Percentiles rank a stretch among this genome's conserved stretches.
These are phyloP conservation scores for Suillus subalutaceus DNA, from an alignment of 768 basidiomycete species.

Conservation along the genomic window DNA sequence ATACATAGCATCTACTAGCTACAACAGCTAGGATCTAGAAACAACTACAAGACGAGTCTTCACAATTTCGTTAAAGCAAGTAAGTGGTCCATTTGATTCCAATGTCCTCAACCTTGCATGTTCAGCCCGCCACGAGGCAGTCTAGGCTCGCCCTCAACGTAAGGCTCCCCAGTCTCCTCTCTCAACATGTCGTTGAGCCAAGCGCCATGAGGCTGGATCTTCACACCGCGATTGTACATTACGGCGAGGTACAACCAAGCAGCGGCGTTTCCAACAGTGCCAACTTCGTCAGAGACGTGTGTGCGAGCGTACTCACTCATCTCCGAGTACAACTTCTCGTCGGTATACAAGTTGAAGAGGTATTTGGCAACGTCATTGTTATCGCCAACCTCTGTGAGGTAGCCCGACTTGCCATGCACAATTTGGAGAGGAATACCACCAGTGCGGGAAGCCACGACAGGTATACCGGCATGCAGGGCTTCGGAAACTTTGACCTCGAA, in stretches of 20 bases:
- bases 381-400: constrained; percentile 77
- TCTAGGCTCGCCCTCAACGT: constrained; percentile 67
- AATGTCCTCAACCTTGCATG: constrained; percentile 51
- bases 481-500: constrained; percentile 98
- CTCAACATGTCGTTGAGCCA: constrained; percentile 86
- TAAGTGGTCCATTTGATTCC: background rate
- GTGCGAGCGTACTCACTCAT: constrained; percentile 71
- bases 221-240: constrained; percentile 76
- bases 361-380: constrained; percentile 74
- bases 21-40: constrained; percentile 3
- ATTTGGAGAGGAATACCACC: constrained; percentile 96
- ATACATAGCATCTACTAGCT: background rate
- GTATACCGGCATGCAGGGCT: constrained; percentile 89
- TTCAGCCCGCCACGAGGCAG: constrained; percentile 65
- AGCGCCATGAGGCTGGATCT: constrained; percentile 77
- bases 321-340: constrained; percentile 63
- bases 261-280: constrained; percentile 79
- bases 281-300: constrained; percentile 83
- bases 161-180: constrained; percentile 73
- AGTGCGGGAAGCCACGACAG: constrained; percentile 80
- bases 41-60: background rate
- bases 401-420: constrained; percentile 86
- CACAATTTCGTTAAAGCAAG: background rate
- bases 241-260: constrained; percentile 74
- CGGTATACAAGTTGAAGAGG: constrained; percentile 77